Base-by-base conservation (phyloP, 1,284 basidiomycete species). In the Stygiomarasmius scandens region DNA sequence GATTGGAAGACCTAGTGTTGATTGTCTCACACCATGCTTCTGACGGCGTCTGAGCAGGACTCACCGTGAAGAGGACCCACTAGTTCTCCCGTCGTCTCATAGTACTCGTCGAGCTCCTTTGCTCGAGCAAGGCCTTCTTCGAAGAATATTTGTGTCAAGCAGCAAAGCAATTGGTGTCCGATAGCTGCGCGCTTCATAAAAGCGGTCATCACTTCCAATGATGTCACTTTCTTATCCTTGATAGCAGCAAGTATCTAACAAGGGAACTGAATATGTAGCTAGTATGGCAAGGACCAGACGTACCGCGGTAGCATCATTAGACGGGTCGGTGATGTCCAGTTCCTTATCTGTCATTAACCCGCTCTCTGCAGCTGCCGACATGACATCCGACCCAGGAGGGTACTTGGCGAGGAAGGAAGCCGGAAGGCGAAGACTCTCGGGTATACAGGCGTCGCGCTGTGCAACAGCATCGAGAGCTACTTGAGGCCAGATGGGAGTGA, bases 51-150 rank as follows among this genome's bases (percentile, higher is more conserved):
- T 4, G 16, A 19, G n/a, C 5, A 9, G 1, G 20, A 22, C n/a
- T 78, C 60, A 19, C 80, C 81, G 58, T 82, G 79, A 22, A 83
- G 65, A 2, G 80, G 78, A 14, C 81, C 81, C 3, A 78, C 68
- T 14, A 72, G 58, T 58, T 69, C 63, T 0, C 76, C 76, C 0
- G 70, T 77, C 36, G 60, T 59, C 34, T 66, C 64, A 19, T 77
- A 66, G 56, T 74, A 64, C 0, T 72, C 72, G 57, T 82, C 81
- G 22, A 81, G 68, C 57, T 74, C 69, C 25, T 63, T 64, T 0
- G 81, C 81, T 20, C 74, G 66, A 27, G 66, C 69, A 19, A 80
- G 57, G 0, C 74, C 80, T 47, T 79, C 75, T 0, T 77, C 74
- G 45, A 73, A 65, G 54, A 67, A 67, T 52, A 67, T 64, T 27